Conservation (phyloP, 1,284 basidiomycete species). For the Apiotrichum gamsii region DNA sequence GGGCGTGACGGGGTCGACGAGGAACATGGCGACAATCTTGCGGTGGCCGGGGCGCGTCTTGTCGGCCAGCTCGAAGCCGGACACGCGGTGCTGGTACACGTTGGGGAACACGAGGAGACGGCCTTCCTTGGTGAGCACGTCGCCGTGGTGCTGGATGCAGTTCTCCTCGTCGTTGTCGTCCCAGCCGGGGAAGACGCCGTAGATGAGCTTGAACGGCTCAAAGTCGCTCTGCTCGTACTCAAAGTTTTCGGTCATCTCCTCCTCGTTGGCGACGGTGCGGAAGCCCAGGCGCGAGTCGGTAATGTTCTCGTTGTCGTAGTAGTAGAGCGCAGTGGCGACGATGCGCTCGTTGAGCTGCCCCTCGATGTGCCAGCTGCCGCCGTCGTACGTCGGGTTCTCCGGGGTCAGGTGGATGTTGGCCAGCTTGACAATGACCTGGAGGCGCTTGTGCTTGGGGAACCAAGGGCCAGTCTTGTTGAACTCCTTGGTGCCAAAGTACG, state of each 20-base stretch:
- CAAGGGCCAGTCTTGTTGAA: not conserved
- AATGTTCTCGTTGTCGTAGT: conserved; percentile 4
- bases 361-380: conserved; percentile 6
- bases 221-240: conserved; percentile 10
- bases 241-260: not conserved
- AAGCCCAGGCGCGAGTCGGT: not conserved
- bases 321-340: conserved; percentile 5
- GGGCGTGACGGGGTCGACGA: conserved; percentile 11
- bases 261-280: not conserved
- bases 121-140: conserved; percentile 1
- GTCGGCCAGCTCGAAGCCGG: conserved; percentile 1
- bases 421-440: conserved; percentile 8
- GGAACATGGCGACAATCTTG: conserved; percentile 20
- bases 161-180: not conserved
- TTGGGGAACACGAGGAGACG: conserved; percentile 4
- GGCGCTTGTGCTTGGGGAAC: not conserved
- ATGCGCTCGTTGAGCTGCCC: conserved; percentile 5
- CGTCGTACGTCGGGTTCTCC: conserved; percentile 1
- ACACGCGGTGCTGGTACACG: conserved; percentile 3
- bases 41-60: conserved; percentile 9
- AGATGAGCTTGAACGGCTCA: conserved; percentile 1
- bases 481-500: conserved; percentile 2
- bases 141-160: not conserved
- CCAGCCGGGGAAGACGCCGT: not conserved
- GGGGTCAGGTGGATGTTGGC: conserved; percentile 10